A percentile compares a stretch with the other conserved stretches of the same genome.
Evolutionary conservation across 176 grass and related monocot species (phyloP).

Genomic region (Musa beccarii): DNA sequence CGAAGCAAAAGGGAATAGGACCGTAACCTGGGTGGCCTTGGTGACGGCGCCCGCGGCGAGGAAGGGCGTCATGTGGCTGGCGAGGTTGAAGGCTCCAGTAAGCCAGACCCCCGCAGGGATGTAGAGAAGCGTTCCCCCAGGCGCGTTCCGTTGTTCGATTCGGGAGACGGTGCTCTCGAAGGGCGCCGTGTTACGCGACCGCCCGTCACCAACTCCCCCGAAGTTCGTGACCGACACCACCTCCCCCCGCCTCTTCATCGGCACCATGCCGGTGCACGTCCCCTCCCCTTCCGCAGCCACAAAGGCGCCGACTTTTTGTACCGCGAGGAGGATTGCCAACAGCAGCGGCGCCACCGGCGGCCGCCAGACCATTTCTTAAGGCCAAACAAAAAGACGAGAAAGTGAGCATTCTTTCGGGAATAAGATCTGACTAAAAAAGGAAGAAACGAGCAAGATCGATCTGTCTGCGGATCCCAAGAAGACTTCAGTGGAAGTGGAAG

Average conservation of each 20-base stretch:
- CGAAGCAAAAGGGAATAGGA: not conserved
- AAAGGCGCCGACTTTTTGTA: not conserved
- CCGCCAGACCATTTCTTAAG: not conserved
- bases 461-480: not conserved
- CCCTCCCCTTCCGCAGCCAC: constrained; percentile 1
- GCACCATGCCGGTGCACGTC: constrained; percentile 16
- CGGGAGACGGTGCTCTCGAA: not conserved
- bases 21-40: constrained; percentile 13
- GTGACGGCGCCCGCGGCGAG: constrained; percentile 9
- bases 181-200: constrained; percentile 6
- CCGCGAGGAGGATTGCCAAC: not conserved
- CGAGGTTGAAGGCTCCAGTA: constrained; percentile 15
- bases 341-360: not conserved
- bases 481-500: not conserved
- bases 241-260: constrained; percentile 3
- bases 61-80: constrained; percentile 16
- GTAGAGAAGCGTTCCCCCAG: constrained; percentile 6
- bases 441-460: not conserved
- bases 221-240: constrained; percentile 1
- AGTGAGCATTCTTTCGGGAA: not conserved
- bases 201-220: constrained; percentile 12
- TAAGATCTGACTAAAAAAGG: not conserved
- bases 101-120: constrained; percentile 15
- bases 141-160: not conserved
- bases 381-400: not conserved